These are phyloP conservation scores for Lagenidium giganteum DNA, from an alignment of 352 stramenopile genomes.

Conservation along the genomic window DNA sequence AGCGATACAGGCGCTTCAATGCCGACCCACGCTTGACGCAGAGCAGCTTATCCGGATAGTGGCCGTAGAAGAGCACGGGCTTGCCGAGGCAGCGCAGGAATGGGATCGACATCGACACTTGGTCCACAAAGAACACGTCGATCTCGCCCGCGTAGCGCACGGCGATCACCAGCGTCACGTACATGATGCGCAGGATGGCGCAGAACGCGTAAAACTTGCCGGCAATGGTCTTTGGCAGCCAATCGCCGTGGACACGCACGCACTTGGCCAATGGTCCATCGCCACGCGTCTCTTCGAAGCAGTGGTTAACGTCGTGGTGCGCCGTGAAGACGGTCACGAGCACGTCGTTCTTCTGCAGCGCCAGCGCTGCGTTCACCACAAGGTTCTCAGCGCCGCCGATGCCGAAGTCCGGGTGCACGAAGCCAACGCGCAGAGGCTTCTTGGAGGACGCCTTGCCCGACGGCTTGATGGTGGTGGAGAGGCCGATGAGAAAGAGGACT, in stretches of 20 bases:
- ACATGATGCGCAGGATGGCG: conserved; percentile 91
- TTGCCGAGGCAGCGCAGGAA: conserved; percentile 67
- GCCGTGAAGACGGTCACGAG: conserved; percentile 94
- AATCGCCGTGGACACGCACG: conserved; percentile 91
- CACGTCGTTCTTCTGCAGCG: conserved; percentile 76
- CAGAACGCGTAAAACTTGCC: conserved; percentile 91
- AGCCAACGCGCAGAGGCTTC: conserved; percentile 73
- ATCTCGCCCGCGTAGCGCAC: conserved; percentile 35
- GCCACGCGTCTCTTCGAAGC: conserved; percentile 92
- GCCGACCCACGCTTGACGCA: conserved; percentile 45
- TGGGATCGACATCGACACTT: conserved; percentile 76
- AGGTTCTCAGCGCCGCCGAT: conserved; percentile 96
- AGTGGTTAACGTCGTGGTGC: conserved; percentile 93
- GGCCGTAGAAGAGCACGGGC: conserved; percentile 97
- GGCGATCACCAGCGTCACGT: conserved; percentile 75
- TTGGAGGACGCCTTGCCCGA: neutral
- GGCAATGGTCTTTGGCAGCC: conserved; percentile 88
- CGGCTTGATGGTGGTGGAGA: no score
- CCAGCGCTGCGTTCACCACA: conserved; percentile 89
- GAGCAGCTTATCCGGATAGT: conserved; percentile 98
- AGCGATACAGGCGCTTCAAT: conserved; percentile 88
- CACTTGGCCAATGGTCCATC: conserved; percentile 66
- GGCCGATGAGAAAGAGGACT: no score
- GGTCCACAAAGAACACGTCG: conserved; percentile 78
- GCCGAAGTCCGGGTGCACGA: conserved; percentile 97